Conservation (phyloP, 352 stramenopile species). For the Aphanomyces stellatus region DNA sequence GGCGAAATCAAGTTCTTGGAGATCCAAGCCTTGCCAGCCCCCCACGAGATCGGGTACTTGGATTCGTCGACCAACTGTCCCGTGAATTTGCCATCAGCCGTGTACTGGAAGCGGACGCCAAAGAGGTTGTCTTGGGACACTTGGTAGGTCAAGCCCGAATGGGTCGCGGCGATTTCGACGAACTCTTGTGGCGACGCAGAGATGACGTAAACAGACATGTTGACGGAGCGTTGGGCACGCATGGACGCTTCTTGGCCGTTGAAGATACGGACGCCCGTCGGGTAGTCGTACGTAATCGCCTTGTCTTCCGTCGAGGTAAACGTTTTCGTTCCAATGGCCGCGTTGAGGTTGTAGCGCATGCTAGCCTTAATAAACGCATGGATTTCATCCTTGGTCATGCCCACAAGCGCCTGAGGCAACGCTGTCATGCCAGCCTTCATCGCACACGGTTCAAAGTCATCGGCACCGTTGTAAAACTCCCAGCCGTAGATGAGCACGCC, state of each 20-base stretch:
- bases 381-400: conserved; percentile 47
- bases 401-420: conserved; percentile 43
- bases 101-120: conserved; percentile 42
- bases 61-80: conserved; percentile 28
- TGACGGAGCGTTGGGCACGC: conserved; percentile 34
- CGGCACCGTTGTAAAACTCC: conserved; percentile 36
- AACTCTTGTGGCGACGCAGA: conserved; percentile 50
- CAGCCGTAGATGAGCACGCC: conserved; percentile 37
- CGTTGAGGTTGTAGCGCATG: conserved; percentile 39
- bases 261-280: conserved; percentile 45
- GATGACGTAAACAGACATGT: conserved; percentile 49
- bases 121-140: conserved; percentile 46
- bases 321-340: conserved; percentile 28
- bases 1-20: conserved; percentile 38
- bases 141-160: conserved; percentile 41
- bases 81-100: conserved; percentile 35
- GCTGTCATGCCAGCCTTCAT: conserved; percentile 45
- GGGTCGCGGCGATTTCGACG: conserved; percentile 33
- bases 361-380: conserved; percentile 36
- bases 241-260: conserved; percentile 54
- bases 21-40: conserved; percentile 41
- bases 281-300: conserved; percentile 34
- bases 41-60: conserved; percentile 56
- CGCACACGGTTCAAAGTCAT: conserved; percentile 31
- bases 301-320: conserved; percentile 37